phyloP scores from a whole-genome alignment of 2,329 filamentous ascomycete genomes.

The Cladosporium phlei region DNA sequence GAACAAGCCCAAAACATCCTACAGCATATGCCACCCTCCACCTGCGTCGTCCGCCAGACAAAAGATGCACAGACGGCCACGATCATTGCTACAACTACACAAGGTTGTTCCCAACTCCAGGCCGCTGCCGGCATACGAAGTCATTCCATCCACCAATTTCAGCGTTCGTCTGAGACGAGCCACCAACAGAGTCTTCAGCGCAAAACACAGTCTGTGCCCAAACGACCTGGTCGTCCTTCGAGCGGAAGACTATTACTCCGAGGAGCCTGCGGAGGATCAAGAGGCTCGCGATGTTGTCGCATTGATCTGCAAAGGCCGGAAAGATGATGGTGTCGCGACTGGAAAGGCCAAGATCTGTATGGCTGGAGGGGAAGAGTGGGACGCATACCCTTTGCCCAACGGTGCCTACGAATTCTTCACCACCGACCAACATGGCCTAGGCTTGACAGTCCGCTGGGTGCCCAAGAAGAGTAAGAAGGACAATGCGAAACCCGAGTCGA shows the following conservation, averaged over 20 bases:
- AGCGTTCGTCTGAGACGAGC: slow-evolving; percentile 56
- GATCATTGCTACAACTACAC: slow-evolving; percentile 67
- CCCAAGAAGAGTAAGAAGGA: slow-evolving; percentile 42
- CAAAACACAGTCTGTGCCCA: slow-evolving; percentile 59
- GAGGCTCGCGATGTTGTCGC: slow-evolving; percentile 58
- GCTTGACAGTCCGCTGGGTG: slow-evolving; percentile 65
- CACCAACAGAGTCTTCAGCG: slow-evolving; percentile 60
- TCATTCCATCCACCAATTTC: slow-evolving; percentile 57
- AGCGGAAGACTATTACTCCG: slow-evolving; percentile 60
- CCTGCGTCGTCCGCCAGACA: slow-evolving; percentile 51
- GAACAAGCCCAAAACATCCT: slow-evolving; percentile 55
- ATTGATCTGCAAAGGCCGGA: slow-evolving; percentile 54
- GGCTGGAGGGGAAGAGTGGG: slow-evolving; percentile 43
- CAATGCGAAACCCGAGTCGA: slow-evolving; percentile 24
- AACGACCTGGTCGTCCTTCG: slow-evolving; percentile 68
- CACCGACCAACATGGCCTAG: slow-evolving; percentile 54
- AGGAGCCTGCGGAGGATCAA: slow-evolving; percentile 49
- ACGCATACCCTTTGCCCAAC: slow-evolving; percentile 38
- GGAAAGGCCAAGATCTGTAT: slow-evolving; percentile 66
- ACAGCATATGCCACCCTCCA: slow-evolving; percentile 63
- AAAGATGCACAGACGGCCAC: slow-evolving; percentile 64
- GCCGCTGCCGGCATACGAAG: slow-evolving; percentile 65
- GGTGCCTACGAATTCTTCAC: slow-evolving; percentile 55
- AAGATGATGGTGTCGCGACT: slow-evolving; percentile 49
- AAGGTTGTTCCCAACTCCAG: slow-evolving; percentile 56